A percentile compares a stretch with the other conserved stretches of the same genome.
Evolutionary conservation across 768 basidiomycete genomes (phyloP).

Genomic region (Psilocybe cubensis): DNA sequence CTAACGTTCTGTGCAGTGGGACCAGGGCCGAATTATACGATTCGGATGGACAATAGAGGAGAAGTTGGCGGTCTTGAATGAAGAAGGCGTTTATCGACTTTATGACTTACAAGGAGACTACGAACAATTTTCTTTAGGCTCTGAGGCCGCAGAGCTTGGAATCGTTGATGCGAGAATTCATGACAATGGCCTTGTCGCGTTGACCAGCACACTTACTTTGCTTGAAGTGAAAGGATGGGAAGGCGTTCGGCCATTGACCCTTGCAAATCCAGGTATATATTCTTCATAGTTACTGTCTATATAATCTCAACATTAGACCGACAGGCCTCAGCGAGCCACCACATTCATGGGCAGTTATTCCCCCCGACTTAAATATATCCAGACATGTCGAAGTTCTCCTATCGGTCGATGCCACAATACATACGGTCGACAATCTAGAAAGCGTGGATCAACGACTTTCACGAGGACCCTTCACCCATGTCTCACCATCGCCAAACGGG

Average conservation of each 20-base stretch:
- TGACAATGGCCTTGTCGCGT: conserved; percentile 84
- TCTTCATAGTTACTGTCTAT: neutral
- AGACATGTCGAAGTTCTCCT: conserved; percentile 90
- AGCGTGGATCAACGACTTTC: conserved; percentile 85
- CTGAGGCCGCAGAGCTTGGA: conserved; percentile 81
- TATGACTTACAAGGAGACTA: conserved; percentile 91
- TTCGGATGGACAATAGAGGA: conserved; percentile 89
- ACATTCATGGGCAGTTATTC: conserved; percentile 85
- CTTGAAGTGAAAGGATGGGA: conserved; percentile 92
- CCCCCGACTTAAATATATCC: conserved; percentile 87
- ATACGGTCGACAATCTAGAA: conserved; percentile 89
- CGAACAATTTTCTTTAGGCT: conserved; percentile 81
- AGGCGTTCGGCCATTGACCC: conserved; percentile 69
- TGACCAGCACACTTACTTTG: conserved; percentile 75
- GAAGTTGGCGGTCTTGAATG: conserved; percentile 81
- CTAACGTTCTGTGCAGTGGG: conserved; percentile 67
- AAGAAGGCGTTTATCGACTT: conserved; percentile 89
- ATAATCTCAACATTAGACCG: conserved; percentile 2
- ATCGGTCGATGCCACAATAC: conserved; percentile 78
- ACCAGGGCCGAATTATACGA: conserved; percentile 78
- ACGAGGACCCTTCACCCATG: conserved; percentile 86
- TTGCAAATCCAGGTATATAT: conserved; percentile 75
- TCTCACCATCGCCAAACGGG: conserved; percentile 92
- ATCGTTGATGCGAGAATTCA: conserved; percentile 86
- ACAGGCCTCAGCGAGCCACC: conserved; percentile 80